phyloP scores from a whole-genome alignment of 208 protist genomes.

The Naegleria fowleri region DNA sequence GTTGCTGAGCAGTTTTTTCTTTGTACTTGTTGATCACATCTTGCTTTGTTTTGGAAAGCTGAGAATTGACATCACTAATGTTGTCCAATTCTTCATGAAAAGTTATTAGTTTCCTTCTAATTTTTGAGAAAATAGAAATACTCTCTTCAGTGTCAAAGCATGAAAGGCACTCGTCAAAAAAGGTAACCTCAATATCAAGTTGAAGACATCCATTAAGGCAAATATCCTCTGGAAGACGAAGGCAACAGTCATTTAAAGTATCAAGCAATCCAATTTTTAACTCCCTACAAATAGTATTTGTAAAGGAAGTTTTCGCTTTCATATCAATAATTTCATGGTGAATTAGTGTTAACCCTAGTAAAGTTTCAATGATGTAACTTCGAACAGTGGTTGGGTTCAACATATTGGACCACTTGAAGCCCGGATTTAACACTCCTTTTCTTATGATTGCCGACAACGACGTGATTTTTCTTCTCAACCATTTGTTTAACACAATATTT shows the following conservation, averaged over 20 bases:
- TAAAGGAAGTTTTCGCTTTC: neutral
- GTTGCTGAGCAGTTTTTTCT: neutral
- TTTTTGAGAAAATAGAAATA: neutral
- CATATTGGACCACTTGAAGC: neutral
- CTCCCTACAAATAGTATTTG: neutral
- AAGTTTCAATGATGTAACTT: neutral
- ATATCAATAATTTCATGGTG: neutral
- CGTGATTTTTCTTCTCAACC: neutral
- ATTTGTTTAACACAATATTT: neutral
- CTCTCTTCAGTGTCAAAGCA: neutral
- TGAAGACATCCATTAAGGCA: neutral
- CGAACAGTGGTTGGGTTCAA: neutral
- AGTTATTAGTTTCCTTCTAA: neutral
- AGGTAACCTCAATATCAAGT: neutral
- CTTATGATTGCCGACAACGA: neutral
- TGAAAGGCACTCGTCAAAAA: neutral
- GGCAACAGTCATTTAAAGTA: neutral
- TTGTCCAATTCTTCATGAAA: neutral
- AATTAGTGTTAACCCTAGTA: neutral
- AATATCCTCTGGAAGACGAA: neutral
- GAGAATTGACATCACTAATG: neutral
- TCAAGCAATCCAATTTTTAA: neutral
- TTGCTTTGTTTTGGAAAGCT: neutral
- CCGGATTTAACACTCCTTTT: neutral
- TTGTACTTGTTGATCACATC: neutral